Evolutionary conservation across 371 early-diverging fungal species (phyloP), one percentile per base, ranked within the genome.

Genomic region (Nematocida sp.): DNA sequence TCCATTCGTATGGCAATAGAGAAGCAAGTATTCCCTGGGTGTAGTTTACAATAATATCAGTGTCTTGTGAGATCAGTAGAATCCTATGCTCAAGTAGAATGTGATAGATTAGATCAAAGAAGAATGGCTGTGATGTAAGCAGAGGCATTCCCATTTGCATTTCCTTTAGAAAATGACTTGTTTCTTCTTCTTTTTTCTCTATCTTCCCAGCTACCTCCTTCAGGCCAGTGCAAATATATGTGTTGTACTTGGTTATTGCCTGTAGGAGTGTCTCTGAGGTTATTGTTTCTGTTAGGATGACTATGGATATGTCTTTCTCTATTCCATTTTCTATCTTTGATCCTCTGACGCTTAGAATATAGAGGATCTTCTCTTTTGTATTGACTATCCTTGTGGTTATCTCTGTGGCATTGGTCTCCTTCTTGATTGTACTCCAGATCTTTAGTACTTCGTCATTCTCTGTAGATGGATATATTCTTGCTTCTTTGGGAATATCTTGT

Each of bases 191-290:
- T 51, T 51, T 32, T 7, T 13, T 7, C 15, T 27, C 37, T 9
- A 67, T 29, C n/a, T n/a, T n/a, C n/a, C n/a, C n/a, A n/a, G n/a
- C n/a, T 46, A 61, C 40, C 58, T 67, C 67, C 46, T 58, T 55
- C 5, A 67, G 17, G 31, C 67, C 58, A 9, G 67, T 61, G 7
- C 66, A 25, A 25, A 61, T 35, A 43, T 67, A 67, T 11, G 13
- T 45, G 48, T 67, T 67, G 58, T 67, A 67, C 31, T 61, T 67
- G 40, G n/a, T 57, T 25, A 67, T 55, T 11, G 13, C 19, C 43
- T 58, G 61, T n/a, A 67, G 9, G 5, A 58, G 19, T 17, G 25
- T 11, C 9, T 23, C 54, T 1, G 1, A 21, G 7, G 62, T 67
- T 9, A 67, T 65, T 17, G 4, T 9, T 0, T 9, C 5, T 19